Evolutionary conservation across 1,139 yeast species (phyloP).

Genomic region (Nadsonia starkeyi-henricii): DNA sequence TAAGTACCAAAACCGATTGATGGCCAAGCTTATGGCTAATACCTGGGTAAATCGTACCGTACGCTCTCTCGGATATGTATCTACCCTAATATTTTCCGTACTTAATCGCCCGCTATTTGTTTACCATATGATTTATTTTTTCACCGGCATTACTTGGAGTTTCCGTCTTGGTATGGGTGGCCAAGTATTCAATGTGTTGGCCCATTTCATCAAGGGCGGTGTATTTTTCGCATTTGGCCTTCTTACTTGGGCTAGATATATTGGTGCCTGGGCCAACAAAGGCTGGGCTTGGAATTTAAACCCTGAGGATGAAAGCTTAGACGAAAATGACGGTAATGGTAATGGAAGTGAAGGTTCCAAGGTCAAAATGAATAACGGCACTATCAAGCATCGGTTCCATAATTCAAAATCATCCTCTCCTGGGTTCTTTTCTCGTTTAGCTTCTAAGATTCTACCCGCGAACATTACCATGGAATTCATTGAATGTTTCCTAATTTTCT

Average conservation of each 20-base stretch:
- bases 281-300: constrained; percentile 91
- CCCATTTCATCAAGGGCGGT: constrained; percentile 94
- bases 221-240: constrained; percentile 69
- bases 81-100: constrained; percentile 32
- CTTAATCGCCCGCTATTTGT: constrained; percentile 56
- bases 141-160: constrained; percentile 69
- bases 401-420: neutral
- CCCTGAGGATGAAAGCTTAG: constrained; percentile 15
- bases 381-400: neutral
- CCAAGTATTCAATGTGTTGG: constrained; percentile 65
- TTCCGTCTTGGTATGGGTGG: constrained; percentile 52
- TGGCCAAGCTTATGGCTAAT: constrained; percentile 16
- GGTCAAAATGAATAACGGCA: neutral
- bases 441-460: constrained; percentile 1
- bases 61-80: constrained; percentile 25
- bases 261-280: constrained; percentile 58
- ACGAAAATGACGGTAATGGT: neutral
- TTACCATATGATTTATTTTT: constrained; percentile 43
- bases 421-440: neutral
- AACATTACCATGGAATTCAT: constrained; percentile 65
- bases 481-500: constrained; percentile 64
- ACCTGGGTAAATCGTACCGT: constrained; percentile 23
- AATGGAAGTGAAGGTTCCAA: neutral
- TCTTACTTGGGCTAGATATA: constrained; percentile 65
- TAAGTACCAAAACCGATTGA: constrained; percentile 12